These are phyloP conservation scores for Datura wrightii DNA, from an alignment of 257 asterid species.

Conservation along the genomic window DNA sequence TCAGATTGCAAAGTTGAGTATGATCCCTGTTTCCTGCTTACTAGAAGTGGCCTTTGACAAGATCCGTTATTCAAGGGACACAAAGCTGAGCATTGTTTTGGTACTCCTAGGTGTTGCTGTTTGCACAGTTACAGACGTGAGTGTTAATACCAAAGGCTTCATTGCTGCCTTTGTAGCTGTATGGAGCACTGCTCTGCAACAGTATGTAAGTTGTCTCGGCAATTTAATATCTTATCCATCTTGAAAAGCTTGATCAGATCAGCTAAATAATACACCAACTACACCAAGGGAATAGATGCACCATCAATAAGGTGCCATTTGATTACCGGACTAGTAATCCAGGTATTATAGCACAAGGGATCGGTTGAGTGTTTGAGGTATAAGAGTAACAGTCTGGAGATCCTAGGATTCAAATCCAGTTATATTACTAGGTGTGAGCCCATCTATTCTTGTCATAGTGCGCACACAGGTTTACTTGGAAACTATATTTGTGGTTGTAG, in stretches of 20 bases:
- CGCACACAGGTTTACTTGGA: neutral
- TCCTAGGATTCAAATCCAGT: conserved; percentile 4
- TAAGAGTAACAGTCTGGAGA: neutral
- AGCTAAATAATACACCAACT: neutral
- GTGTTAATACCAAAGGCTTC: conserved; percentile 89
- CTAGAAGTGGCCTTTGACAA: conserved; percentile 63
- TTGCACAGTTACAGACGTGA: conserved; percentile 92
- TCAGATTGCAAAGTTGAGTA: conserved; percentile 96
- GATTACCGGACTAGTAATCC: neutral
- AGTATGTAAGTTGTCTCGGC: conserved; percentile 73
- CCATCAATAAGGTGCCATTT: conserved; percentile 8
- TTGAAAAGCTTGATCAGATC: neutral
- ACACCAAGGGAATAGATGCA: conserved; percentile 16
- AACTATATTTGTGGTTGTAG: conserved; percentile 19
- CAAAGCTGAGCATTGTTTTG: conserved; percentile 83
- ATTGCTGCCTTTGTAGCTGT: conserved; percentile 92
- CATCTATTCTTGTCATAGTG: neutral
- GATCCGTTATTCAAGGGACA: conserved; percentile 72
- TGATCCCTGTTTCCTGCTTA: conserved; percentile 97
- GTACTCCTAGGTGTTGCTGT: conserved; percentile 95
- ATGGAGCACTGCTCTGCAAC: conserved; percentile 94
- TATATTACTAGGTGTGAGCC: neutral
- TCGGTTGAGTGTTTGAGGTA: conserved; percentile 8
- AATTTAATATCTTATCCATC: conserved; percentile 23
- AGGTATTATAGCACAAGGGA: neutral